Percentiles rank a stretch among this genome's conserved stretches.
phyloP scores from a whole-genome alignment of 2,329 filamentous ascomycete species.

The Cladosporium sp. region DNA sequence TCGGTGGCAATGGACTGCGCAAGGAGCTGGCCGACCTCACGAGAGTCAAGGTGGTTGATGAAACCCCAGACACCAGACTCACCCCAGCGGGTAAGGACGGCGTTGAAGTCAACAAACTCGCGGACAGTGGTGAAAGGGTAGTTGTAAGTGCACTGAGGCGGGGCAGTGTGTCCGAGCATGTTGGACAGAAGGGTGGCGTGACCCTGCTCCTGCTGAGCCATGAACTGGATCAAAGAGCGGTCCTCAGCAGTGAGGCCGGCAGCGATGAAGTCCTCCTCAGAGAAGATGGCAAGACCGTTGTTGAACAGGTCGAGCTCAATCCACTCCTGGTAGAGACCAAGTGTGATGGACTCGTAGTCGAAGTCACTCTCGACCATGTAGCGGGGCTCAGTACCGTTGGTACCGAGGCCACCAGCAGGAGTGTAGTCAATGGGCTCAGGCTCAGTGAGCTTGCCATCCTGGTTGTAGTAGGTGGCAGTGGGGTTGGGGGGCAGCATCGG shows the following conservation, averaged over 20 bases:
- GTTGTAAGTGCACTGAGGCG: constrained; percentile 76
- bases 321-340: constrained; percentile 80
- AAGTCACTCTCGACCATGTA: constrained; percentile 81
- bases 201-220: constrained; percentile 75
- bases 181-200: constrained; percentile 77
- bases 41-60: constrained; percentile 73
- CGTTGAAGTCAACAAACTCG: constrained; percentile 81
- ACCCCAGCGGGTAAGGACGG: constrained; percentile 80
- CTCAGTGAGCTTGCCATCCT: constrained; percentile 68
- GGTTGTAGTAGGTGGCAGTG: constrained; percentile 69
- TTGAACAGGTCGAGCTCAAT: constrained; percentile 84
- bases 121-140: constrained; percentile 74
- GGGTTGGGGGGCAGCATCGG: constrained; percentile 59
- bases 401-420: constrained; percentile 70
- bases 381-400: constrained; percentile 73
- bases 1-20: constrained; percentile 77
- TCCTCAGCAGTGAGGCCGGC: constrained; percentile 71
- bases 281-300: constrained; percentile 70
- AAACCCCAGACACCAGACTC: constrained; percentile 82
- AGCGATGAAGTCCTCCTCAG: constrained; percentile 66
- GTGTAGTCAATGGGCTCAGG: constrained; percentile 70
- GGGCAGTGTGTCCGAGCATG: constrained; percentile 71
- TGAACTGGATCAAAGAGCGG: constrained; percentile 70
- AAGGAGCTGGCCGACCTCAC: constrained; percentile 71
- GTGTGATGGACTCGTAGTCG: constrained; percentile 74